Evolutionary conservation across 345 rosid species (phyloP).

Genomic region (Lenwebbia sp.): DNA sequence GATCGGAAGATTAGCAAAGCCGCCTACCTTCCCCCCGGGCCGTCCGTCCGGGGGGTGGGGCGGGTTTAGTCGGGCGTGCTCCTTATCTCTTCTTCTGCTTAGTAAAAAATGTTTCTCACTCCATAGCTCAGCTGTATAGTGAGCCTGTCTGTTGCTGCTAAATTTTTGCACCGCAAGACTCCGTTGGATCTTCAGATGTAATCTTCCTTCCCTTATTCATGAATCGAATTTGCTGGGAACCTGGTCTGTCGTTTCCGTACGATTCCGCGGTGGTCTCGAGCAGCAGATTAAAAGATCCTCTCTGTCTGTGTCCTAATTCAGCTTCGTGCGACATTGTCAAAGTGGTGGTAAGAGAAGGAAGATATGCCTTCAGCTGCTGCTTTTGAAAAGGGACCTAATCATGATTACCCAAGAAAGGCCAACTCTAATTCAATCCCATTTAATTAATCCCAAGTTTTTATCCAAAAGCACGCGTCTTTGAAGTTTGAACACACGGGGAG

Average conservation of each 20-base stretch:
- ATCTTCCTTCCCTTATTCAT: neutral
- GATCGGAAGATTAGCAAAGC: neutral
- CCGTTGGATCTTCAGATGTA: neutral
- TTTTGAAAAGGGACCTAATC: neutral
- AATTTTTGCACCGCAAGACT: neutral
- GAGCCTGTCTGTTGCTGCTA: neutral
- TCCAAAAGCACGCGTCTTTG: neutral
- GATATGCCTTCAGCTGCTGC: neutral
- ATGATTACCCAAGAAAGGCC: no score
- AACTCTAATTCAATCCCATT: neutral
- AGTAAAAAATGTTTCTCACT: neutral
- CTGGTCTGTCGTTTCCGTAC: neutral
- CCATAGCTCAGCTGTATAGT: neutral
- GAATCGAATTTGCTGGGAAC: neutral
- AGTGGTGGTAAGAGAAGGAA: fast-evolving
- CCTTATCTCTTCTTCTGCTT: neutral
- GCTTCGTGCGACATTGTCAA: neutral
- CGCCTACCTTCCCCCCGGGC: neutral
- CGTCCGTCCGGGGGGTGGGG: neutral
- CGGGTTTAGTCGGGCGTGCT: neutral
- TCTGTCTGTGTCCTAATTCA: neutral
- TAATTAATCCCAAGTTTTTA: neutral
- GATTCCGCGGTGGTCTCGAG: neutral
- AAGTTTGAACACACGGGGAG: neutral
- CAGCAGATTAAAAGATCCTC: neutral